Evolutionary conservation across 306 rosid species (phyloP), one percentile per base, ranked within the genome.

Genomic region (Rubus idaeus): DNA sequence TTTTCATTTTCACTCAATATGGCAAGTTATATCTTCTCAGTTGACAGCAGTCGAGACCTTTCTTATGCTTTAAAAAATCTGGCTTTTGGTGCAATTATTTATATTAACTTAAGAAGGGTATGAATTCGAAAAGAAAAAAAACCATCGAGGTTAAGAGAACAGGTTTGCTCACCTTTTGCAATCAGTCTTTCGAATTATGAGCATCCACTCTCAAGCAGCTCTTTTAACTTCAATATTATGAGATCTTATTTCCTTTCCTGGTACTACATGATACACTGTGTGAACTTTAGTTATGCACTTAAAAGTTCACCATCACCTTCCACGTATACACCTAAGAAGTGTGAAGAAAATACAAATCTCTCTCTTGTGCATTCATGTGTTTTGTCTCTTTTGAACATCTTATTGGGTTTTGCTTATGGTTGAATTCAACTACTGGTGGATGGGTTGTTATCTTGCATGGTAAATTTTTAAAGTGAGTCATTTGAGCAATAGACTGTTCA

Each of bases 201-300:
- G 76, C 21, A 40, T 73, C 21, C 50, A 30, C 14, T 42, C 6
- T 56, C 26, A 74, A 44, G n/a, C 20, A 73, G 41, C 57, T 73
- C 4, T 13, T 18, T 57, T 56, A 23, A 42, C 14, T 40, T 55
- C 76, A 72, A 58, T 4, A n/a, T 11, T 40, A 72, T 40, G 39
- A 39, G 39, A 39, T 7, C 68, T 56, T 73, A 56, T 57, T 18
- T 41, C 2, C 53, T 41, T 41, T 58, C 8, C 35, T n/a, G 71
- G 51, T 40, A n/a, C 17, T 66, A 9, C 51, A 55, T 55, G 60
- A 55, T 17, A 21, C 17, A 5, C 14, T 44, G 3, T 23, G 16
- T 42, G 40, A 52, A 30, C 4, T 61, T 61, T 18, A 18, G 20
- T 10, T 12, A 52, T 10, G 35, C 75, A 51, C 16, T 16, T 51